Evolutionary conservation across 2,329 filamentous ascomycete species (phyloP).

Genomic region (Dactylellina cionopaga): DNA sequence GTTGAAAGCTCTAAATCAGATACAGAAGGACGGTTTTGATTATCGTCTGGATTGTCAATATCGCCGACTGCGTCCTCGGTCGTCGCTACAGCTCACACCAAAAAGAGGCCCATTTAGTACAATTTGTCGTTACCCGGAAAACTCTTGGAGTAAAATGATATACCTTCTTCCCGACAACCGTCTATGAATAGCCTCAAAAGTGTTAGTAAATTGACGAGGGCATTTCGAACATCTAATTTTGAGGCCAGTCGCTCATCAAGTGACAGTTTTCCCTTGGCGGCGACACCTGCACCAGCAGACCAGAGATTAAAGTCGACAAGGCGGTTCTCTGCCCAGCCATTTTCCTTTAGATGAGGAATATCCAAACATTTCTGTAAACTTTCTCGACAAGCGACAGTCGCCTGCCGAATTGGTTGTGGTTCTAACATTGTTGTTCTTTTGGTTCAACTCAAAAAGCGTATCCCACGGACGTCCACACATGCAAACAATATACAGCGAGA

Average conservation of each 20-base stretch:
- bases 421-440: no score
- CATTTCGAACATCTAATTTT: conserved; percentile 21
- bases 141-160: no score
- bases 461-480: no score
- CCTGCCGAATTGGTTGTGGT: conserved; percentile 6
- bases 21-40: neutral
- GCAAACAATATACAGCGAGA: no score
- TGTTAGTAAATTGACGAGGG: conserved; percentile 18
- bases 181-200: conserved; percentile 37
- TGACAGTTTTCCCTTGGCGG: conserved; percentile 33
- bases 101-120: no score
- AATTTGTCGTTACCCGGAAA: no score
- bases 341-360: conserved; percentile 23
- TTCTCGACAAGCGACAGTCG: conserved; percentile 19
- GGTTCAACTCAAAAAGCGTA: no score
- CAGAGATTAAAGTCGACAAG: conserved; percentile 42
- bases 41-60: neutral
- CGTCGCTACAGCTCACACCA: no score
- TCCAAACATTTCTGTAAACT: conserved; percentile 2
- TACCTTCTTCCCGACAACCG: conserved; percentile 24
- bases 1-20: neutral
- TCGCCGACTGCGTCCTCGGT: neutral
- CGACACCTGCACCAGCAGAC: conserved; percentile 36
- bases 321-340: conserved; percentile 41
- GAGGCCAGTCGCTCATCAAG: conserved; percentile 25